Base-by-base conservation (phyloP, 176 grass and related monocot species). In the Carex myosuroides region DNA sequence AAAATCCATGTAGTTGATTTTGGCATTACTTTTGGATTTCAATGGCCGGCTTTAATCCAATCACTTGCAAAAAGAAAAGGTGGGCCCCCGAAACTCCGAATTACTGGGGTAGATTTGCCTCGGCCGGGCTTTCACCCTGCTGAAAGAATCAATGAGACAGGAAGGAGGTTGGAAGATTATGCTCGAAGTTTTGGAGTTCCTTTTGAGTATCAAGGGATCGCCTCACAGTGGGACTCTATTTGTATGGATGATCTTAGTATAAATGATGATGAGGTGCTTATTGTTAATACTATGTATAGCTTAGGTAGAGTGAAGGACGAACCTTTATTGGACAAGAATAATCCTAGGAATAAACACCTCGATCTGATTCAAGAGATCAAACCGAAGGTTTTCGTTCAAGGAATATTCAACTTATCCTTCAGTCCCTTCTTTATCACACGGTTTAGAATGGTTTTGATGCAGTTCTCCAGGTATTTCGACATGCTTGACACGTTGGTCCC, bases 1-100 rank as follows among this genome's bases (percentile, higher is more conserved):
- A 16, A 32, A 9, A 79, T 97, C 4, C 94, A 97, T 63, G 64
- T 93, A 44, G 26, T 97, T 35, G 91, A 97, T 82, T 77, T 97
- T 29, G 81, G 70, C 37, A 66, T 97, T 66, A 80, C 21, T 86
- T 79, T 91, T n/a, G 91, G 89, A 39, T 30, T 90, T 16, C 94
- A 97, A 84, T 97, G 94, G 91, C 81, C 87, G 1, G 11, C 78
- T 3, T 84, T 97, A 13, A 90, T 97, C 52, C 77, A 88, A 29
- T 81, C 89, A 0, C 84, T 97, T 0, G 66, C 86, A 35, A 8
- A 72, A 8, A 86, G 86, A 0, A 60, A 73, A 0, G 89, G 84
- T 46, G 86, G 87, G 7, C 84, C 91, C 1, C 89, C 89, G 0
- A 24, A 24, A 3, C 53, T 97, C 81, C 86, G 87, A 54, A 76